These are phyloP conservation scores for Diaporthe ilicicola DNA, from an alignment of 2,329 filamentous ascomycete genomes.

Conservation along the genomic window DNA sequence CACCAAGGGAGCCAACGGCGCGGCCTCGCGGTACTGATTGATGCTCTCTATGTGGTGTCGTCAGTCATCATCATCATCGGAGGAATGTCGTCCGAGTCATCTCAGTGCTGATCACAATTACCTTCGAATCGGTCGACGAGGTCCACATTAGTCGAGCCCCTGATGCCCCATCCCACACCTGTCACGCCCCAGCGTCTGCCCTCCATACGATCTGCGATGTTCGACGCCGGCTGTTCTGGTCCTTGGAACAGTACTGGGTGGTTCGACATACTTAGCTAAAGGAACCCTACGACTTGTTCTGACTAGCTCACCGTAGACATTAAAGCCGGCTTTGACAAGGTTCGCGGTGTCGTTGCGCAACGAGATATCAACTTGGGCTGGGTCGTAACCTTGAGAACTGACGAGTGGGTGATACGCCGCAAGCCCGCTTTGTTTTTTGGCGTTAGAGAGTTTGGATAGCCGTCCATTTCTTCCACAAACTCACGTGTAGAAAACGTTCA, in stretches of 20 bases:
- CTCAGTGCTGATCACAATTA: not conserved
- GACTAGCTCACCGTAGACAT: not conserved
- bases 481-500: slow-evolving; percentile 12
- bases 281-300: not conserved
- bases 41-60: not conserved
- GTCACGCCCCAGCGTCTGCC: not conserved
- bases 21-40: not conserved
- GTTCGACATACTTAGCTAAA: not conserved
- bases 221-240: not conserved
- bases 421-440: not conserved
- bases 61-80: not conserved
- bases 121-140: not conserved
- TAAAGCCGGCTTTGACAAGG: not conserved
- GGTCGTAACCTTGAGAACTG: not conserved
- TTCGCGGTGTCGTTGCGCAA: not conserved
- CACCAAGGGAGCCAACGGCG: not conserved
- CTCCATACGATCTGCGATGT: not conserved
- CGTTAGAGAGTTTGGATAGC: not conserved
- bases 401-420: slow-evolving; percentile 1
- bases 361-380: not conserved
- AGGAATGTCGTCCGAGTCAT: too few species aligned
- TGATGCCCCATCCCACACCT: not conserved
- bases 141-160: not conserved
- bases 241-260: not conserved
- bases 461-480: not conserved